phyloP scores from a whole-genome alignment of 2,329 filamentous ascomycete genomes.

The Trichophyton simii region DNA sequence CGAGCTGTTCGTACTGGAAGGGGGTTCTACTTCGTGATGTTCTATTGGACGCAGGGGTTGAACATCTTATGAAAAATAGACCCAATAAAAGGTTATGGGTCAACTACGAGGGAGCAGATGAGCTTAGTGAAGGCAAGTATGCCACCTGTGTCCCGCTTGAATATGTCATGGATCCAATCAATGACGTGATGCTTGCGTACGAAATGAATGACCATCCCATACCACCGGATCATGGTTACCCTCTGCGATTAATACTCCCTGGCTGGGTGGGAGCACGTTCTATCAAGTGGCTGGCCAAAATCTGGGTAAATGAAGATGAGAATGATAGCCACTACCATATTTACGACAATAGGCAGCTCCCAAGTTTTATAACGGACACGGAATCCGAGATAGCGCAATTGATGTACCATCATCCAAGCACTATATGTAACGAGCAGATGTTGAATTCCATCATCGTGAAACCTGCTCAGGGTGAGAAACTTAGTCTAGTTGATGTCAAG shows the following conservation, averaged over 20 bases:
- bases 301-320: constrained; percentile 32
- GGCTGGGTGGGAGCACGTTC: constrained; percentile 32
- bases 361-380: constrained; percentile 37
- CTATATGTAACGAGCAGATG: constrained; percentile 38
- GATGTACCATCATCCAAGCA: constrained; percentile 39
- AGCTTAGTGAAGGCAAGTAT: constrained; percentile 37
- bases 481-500: constrained; percentile 28
- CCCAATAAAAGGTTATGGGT: constrained; percentile 28
- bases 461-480: constrained; percentile 36
- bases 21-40: constrained; percentile 37
- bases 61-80: constrained; percentile 13
- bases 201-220: constrained; percentile 33
- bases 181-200: constrained; percentile 37
- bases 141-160: constrained; percentile 37
- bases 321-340: constrained; percentile 37
- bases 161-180: constrained; percentile 37
- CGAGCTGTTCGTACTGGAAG: constrained; percentile 42
- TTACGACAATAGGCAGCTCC: constrained; percentile 40
- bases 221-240: constrained; percentile 34
- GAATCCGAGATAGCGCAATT: constrained; percentile 37
- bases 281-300: constrained; percentile 32
- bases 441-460: constrained; percentile 38
- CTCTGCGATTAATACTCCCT: constrained; percentile 31
- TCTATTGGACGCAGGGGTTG: constrained; percentile 31
- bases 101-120: constrained; percentile 40